These are phyloP conservation scores for Neopestalotiopsis clavispora DNA, from an alignment of 2,329 filamentous ascomycete genomes.

Conservation along the genomic window DNA sequence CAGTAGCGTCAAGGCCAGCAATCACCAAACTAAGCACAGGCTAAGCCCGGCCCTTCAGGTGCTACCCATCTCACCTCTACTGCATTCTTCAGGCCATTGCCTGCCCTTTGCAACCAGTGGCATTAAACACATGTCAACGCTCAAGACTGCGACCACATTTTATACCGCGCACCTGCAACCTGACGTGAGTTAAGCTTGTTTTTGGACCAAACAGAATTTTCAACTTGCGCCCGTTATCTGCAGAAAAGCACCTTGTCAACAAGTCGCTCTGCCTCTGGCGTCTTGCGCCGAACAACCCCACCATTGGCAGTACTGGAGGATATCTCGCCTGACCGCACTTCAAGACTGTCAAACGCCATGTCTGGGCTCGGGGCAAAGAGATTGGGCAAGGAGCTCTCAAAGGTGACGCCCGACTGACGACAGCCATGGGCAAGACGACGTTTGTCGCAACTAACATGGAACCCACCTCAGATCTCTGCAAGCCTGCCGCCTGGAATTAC, in stretches of 20 bases:
- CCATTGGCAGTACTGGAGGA: background rate
- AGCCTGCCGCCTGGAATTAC: conserved; percentile 72
- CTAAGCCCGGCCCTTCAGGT: no score
- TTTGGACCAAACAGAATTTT: no score
- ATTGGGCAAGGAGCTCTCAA: conserved; percentile 62
- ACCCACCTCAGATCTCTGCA: conserved; percentile 52
- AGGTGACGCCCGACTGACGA: conserved; percentile 44
- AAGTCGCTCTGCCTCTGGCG: no score
- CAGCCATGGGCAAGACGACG: conserved; percentile 34
- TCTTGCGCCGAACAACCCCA: conserved; percentile 1
- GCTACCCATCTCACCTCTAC: no score
- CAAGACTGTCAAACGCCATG: conserved; percentile 12
- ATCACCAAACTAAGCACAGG: background rate
- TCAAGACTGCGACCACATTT: no score
- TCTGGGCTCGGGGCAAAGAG: conserved; percentile 59
- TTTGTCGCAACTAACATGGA: background rate
- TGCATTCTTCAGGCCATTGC: no score
- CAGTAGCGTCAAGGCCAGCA: background rate
- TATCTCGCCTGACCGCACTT: background rate
- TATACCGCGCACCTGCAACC: no score
- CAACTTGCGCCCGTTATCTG: no score
- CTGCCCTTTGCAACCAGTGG: background rate
- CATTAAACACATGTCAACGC: background rate
- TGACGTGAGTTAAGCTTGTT: no score
- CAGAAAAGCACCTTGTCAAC: no score